These are phyloP conservation scores for Candida loeiensis DNA, from an alignment of 805 yeast genomes.

Conservation along the genomic window DNA sequence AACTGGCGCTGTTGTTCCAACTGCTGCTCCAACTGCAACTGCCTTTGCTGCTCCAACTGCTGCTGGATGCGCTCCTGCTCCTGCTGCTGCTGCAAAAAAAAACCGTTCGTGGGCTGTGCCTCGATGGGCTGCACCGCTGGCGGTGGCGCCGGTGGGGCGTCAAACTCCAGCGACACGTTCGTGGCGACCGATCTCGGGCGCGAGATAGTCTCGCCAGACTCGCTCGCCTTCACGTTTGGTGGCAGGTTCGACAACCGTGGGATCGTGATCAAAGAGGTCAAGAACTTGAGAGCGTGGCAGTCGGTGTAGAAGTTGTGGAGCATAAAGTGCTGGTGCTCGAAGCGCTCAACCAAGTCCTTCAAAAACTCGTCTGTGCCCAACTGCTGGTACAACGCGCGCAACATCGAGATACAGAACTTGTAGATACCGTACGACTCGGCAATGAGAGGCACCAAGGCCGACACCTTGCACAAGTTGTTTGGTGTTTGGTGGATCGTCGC, in stretches of 20 bases:
- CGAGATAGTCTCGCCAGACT: conserved; percentile 32
- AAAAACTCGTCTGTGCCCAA: conserved; percentile 73
- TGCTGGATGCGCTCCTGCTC: conserved; percentile 60
- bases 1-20: conserved; percentile 69
- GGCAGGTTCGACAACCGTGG: conserved; percentile 62
- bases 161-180: conserved; percentile 23
- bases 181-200: conserved; percentile 26
- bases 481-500: conserved; percentile 62
- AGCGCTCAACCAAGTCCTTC: conserved; percentile 68
- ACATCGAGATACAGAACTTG: conserved; percentile 84
- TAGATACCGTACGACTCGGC: conserved; percentile 91
- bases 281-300: conserved; percentile 77
- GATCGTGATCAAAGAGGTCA: conserved; percentile 75
- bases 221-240: conserved; percentile 50
- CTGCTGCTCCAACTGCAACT: conserved; percentile 65
- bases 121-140: conserved; percentile 32
- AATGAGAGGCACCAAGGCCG: conserved; percentile 86
- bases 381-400: conserved; percentile 78
- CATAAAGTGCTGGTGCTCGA: conserved; percentile 64
- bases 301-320: conserved; percentile 85
- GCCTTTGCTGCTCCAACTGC: conserved; percentile 61
- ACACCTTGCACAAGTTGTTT: conserved; percentile 69
- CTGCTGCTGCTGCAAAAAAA: conserved; percentile 42
- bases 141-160: conserved; percentile 44
- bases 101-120: conserved; percentile 54